A percentile compares a stretch with the other conserved stretches of the same genome.
phyloP scores from a whole-genome alignment of 2,329 filamentous ascomycete genomes.

The Mariannaea sp. region DNA sequence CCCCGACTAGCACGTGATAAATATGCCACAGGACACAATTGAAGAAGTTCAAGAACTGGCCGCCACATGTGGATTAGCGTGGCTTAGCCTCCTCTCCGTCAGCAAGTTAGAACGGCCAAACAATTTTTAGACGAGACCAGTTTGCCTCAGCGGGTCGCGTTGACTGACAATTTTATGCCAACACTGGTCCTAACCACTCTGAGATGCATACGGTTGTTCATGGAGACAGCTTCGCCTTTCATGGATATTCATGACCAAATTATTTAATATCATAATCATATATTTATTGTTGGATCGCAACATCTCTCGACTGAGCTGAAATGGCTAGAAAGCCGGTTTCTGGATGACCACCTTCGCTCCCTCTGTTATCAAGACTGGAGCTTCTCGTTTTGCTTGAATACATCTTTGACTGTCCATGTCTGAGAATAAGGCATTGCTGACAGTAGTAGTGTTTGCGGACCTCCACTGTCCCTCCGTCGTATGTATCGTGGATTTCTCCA shows the following conservation, averaged over 20 bases:
- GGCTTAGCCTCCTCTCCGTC: no score
- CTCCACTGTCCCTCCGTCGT: constrained; percentile 24
- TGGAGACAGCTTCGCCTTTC: no score
- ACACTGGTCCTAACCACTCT: no score
- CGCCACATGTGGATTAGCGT: constrained; percentile 1
- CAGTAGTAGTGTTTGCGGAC: no score
- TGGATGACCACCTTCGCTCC: constrained; percentile 15
- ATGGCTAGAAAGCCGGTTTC: constrained; percentile 19
- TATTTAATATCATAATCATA: background rate
- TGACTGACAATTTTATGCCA: no score
- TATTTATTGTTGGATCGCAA: constrained; percentile 10
- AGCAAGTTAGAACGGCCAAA: no score
- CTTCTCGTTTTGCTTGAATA: constrained; percentile 11
- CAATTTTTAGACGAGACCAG: no score
- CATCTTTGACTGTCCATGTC: constrained; percentile 17
- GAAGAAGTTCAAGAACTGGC: background rate
- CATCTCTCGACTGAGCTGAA: constrained; percentile 17
- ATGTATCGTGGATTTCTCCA: constrained; percentile 20
- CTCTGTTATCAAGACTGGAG: constrained; percentile 12
- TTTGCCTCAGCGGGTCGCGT: no score
- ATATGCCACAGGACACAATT: background rate
- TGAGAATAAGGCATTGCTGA: constrained; percentile 20
- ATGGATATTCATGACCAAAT: no score
- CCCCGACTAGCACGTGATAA: constrained; percentile 29
- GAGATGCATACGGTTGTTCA: no score